Evolutionary conservation across 306 rosid genomes (phyloP).

Genomic region (Cicer chorassanicum): DNA sequence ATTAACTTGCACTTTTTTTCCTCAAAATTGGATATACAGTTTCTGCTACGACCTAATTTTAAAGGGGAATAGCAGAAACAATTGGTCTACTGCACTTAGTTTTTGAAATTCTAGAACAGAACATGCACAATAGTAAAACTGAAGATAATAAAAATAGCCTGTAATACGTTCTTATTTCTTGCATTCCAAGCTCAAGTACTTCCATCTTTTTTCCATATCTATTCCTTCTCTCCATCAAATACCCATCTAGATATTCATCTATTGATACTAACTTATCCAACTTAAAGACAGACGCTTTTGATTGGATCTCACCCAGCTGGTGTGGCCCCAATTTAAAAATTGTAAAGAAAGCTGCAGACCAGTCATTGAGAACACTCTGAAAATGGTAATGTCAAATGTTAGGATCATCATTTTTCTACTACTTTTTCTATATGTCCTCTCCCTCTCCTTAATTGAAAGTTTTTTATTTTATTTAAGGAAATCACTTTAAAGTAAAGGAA

Average conservation of each 20-base stretch:
- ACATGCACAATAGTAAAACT: slow-evolving; percentile 86
- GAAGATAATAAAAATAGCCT: slow-evolving; percentile 94
- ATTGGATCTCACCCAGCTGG: slow-evolving; percentile 53
- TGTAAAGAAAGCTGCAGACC: slow-evolving; percentile 94
- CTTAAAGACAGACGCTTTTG: slow-evolving; percentile 51
- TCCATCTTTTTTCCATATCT: slow-evolving; percentile 96
- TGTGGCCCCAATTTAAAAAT: slow-evolving; percentile 77
- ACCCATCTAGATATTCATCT: slow-evolving; percentile 94
- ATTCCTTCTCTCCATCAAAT: slow-evolving; percentile 88
- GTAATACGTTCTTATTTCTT: slow-evolving; percentile 96
- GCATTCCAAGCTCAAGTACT: slow-evolving; percentile 95
- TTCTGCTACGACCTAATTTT: slow-evolving; percentile 47
- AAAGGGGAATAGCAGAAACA: slow-evolving; percentile 72
- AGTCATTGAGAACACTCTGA: slow-evolving; percentile 86
- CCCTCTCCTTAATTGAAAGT: slow-evolving; percentile 26
- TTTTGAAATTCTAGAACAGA: slow-evolving; percentile 97
- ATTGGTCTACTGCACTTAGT: slow-evolving; percentile 75
- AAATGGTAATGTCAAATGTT: slow-evolving; percentile 42
- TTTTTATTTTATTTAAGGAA: not conserved
- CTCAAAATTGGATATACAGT: slow-evolving; percentile 54
- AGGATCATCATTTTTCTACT: slow-evolving; percentile 29
- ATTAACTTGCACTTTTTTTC: slow-evolving; percentile 28
- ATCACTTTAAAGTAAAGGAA: not conserved
- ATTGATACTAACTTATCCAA: slow-evolving; percentile 80
- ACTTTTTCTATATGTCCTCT: slow-evolving; percentile 13